Base-by-base conservation (phyloP, 345 rosid species). In the Pistacia integerrima region DNA sequence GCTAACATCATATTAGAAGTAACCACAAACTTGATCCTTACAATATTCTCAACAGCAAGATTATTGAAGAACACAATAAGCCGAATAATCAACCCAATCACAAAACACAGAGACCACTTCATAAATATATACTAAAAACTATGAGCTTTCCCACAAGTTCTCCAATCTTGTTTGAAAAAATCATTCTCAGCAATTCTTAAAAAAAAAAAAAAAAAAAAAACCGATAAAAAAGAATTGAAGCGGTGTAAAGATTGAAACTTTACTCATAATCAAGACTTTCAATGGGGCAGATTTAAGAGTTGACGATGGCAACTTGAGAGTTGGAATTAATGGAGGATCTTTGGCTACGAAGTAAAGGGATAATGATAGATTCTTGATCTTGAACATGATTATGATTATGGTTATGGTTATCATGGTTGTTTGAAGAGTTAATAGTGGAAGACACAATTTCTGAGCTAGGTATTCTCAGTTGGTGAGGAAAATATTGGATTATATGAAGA, bases 231-330 rank as follows among this genome's bases (percentile, higher is more conserved):
- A 67, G 10, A 4, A 25, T 12, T 10, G 0, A 10, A 74, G 41
- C 46, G 8, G 46, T 41, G 9, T 41, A 41, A 41, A 41, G 8
- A 41, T 41, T 41, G 46, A 41, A 41, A 41, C 46, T 41, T 73
- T 82, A 94, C 98, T 93, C 99, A 75, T 95, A 95, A 77, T 95
- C 99, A 54, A 95, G 96, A 83, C 98, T 93, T 79, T 95, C 98
- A 61, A 95, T 89, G 6, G 94, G 96, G 83, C 91, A 90, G 62
- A 90, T 77, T 70, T 90, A 81, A 72, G 91, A 86, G 36, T 98
- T 98, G 38, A 95, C 97, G 70, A 93, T 87, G 70, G 99, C 99
- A 56, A 92, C 94, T 82, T 95, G 99, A 73, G 99, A 95, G 44
- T 94, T 85, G 51, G 97, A 92, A 78, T 90, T 92, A 20, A 79